These are phyloP conservation scores for Sonneratia alba DNA, from an alignment of 345 rosid species.

Conservation along the genomic window DNA sequence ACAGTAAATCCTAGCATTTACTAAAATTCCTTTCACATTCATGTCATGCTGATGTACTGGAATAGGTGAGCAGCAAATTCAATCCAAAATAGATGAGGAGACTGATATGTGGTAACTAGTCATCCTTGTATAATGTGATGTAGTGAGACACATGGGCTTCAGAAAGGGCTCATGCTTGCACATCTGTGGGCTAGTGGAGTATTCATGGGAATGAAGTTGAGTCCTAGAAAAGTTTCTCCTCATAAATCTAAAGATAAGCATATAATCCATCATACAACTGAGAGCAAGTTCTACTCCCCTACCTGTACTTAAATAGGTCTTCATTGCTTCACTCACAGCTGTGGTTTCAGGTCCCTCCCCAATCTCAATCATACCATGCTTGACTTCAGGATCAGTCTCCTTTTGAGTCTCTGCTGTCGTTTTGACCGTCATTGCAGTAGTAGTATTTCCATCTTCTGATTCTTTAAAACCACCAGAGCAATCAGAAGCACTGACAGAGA, in stretches of 20 bases:
- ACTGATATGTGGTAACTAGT: neutral
- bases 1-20: neutral
- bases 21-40: neutral
- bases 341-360: constrained; percentile 25
- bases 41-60: neutral
- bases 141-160: neutral
- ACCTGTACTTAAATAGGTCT: constrained; percentile 25
- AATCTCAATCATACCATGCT: constrained; percentile 18
- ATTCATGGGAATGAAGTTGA: neutral
- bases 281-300: constrained; percentile 15
- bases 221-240: neutral
- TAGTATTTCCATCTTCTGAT: constrained; percentile 25
- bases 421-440: constrained; percentile 26
- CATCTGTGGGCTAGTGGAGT: neutral
- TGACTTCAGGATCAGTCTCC: constrained; percentile 19
- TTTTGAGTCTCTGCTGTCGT: constrained; percentile 14
- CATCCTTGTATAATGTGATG: neutral
- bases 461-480: constrained; percentile 21
- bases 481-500: constrained; percentile 17
- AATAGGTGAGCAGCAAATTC: neutral
- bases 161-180: neutral
- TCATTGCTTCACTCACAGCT: constrained; percentile 21
- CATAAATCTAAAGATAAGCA: neutral
- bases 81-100: neutral
- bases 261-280: constrained; percentile 5